Evolutionary conservation across 208 protist genomes (phyloP).

Genomic region (Dictyostelium gargantuum): DNA sequence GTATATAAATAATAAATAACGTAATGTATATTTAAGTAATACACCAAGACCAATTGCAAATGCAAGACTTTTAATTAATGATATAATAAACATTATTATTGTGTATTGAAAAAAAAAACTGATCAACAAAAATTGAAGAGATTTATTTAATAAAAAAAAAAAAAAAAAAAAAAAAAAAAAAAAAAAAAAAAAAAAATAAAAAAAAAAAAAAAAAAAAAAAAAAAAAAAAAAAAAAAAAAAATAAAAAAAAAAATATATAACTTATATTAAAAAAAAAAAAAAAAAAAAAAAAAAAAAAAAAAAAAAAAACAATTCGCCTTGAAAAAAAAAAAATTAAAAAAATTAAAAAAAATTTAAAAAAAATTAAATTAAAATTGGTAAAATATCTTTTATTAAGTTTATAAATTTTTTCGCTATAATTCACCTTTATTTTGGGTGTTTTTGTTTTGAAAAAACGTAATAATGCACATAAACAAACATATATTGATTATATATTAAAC

Average conservation of each 20-base stretch:
- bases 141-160: background rate
- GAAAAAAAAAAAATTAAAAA: background rate
- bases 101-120: background rate
- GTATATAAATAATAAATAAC: slow-evolving; percentile 7
- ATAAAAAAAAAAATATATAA: no score
- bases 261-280: no score
- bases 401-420: no score
- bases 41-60: background rate
- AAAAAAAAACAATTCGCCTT: background rate
- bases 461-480: no score
- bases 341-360: background rate
- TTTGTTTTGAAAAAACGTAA: no score
- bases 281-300: background rate
- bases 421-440: no score
- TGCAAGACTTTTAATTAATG: background rate
- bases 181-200: background rate
- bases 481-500: no score
- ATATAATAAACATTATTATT: background rate
- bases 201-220: background rate
- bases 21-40: background rate
- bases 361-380: background rate
- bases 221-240: background rate
- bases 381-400: background rate
- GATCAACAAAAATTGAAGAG: no score
- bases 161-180: background rate